These are phyloP conservation scores for Populus davidiana DNA, from an alignment of 345 rosid species.

Conservation along the genomic window DNA sequence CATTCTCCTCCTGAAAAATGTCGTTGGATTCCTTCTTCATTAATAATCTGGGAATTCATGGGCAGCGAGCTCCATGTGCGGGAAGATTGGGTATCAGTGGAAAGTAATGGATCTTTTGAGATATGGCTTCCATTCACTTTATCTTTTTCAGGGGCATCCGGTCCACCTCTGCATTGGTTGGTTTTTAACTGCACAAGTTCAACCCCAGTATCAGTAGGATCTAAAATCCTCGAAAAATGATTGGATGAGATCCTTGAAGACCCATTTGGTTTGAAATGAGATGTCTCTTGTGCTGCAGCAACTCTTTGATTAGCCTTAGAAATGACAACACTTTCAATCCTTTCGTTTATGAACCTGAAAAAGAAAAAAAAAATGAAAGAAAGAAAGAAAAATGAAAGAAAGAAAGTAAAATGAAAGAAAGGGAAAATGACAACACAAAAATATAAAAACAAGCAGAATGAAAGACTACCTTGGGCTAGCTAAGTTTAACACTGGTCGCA, in stretches of 20 bases:
- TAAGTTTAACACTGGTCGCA: constrained; percentile 85
- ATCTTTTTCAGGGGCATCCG: constrained; percentile 36
- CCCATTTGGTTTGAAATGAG: constrained; percentile 52
- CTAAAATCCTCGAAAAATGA: constrained; percentile 63
- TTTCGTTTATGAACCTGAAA: constrained; percentile 85
- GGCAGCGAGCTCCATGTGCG: constrained; percentile 72
- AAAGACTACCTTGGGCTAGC: constrained; percentile 74
- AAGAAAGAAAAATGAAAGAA: constrained; percentile 13
- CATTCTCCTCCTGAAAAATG: constrained; percentile 64
- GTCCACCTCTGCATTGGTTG: constrained; percentile 40
- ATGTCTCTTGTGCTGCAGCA: constrained; percentile 45
- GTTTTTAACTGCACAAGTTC: constrained; percentile 84
- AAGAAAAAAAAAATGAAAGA: constrained; percentile 11
- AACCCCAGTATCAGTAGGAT: constrained; percentile 86
- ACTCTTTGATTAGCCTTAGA: constrained; percentile 58
- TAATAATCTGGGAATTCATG: constrained; percentile 41
- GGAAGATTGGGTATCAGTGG: constrained; percentile 68
- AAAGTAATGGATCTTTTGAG: constrained; percentile 92
- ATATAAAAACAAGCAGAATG: constrained; percentile 8
- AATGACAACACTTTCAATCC: constrained; percentile 69
- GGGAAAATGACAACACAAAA: neutral
- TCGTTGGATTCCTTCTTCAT: constrained; percentile 41
- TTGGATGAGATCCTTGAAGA: constrained; percentile 59
- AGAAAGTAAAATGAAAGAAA: constrained; percentile 9
- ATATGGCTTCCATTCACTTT: constrained; percentile 34